These are phyloP conservation scores for Trichosporon ovoides DNA, from an alignment of 1,284 basidiomycete genomes.

Conservation along the genomic window DNA sequence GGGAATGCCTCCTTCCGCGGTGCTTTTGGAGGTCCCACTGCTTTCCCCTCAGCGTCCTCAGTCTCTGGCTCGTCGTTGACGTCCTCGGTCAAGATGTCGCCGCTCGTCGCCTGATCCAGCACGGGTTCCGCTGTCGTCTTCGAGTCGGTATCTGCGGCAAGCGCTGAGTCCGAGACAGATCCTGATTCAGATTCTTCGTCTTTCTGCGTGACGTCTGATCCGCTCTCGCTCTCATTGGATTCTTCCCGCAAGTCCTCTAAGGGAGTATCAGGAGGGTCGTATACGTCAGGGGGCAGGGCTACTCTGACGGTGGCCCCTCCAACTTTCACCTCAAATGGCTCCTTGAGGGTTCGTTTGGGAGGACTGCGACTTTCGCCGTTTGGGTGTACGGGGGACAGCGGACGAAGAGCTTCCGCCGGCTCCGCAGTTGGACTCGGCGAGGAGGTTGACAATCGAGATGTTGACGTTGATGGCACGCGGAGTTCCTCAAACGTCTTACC, in stretches of 20 bases:
- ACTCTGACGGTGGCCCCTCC: slow-evolving; percentile 24
- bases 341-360: background rate
- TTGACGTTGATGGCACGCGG: slow-evolving; percentile 11
- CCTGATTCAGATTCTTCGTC: background rate
- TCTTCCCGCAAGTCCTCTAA: background rate
- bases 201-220: background rate
- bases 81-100: too few relatives aligned
- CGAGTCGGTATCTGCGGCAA: background rate
- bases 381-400: background rate
- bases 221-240: background rate
- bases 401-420: background rate
- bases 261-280: slow-evolving; percentile 27
- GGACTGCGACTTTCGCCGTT: background rate
- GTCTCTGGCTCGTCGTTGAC: background rate
- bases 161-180: background rate
- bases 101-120: background rate
- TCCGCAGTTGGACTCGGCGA: background rate
- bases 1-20: slow-evolving; percentile 16
- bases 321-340: slow-evolving; percentile 14
- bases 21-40: background rate
- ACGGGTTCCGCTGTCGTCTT: background rate
- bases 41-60: background rate
- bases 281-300: slow-evolving; percentile 22
- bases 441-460: too few relatives aligned
- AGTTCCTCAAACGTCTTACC: slow-evolving; percentile 41